A percentile compares a stretch with the other conserved stretches of the same genome.
Evolutionary conservation across 2,329 filamentous ascomycete genomes (phyloP).

Genomic region (Fusarium sp.): DNA sequence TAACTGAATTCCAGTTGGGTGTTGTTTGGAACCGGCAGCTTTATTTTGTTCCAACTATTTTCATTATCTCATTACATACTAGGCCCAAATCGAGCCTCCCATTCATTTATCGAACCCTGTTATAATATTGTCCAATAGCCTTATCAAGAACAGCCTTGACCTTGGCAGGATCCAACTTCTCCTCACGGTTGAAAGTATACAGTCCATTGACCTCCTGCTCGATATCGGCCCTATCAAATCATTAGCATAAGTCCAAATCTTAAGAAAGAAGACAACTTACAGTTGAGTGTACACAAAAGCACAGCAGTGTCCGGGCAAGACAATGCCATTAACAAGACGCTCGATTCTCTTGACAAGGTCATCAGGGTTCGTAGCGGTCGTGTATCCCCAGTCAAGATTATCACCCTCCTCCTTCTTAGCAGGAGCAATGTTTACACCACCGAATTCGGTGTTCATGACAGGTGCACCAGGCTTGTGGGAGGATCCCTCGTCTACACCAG

Average conservation of each 20-base stretch:
- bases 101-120: constrained; percentile 38
- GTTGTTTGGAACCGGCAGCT: neutral
- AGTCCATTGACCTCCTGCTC: constrained; percentile 77
- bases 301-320: constrained; percentile 66
- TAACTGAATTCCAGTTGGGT: fast-evolving
- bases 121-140: constrained; percentile 61
- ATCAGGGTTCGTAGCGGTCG: constrained; percentile 69
- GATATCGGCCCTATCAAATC: constrained; percentile 61
- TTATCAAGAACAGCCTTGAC: constrained; percentile 69
- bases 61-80: neutral
- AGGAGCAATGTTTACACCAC: constrained; percentile 73
- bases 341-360: constrained; percentile 70
- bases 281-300: constrained; percentile 76
- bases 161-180: constrained; percentile 68
- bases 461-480: constrained; percentile 66
- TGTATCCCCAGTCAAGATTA: constrained; percentile 74
- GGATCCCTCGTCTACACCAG: constrained; percentile 59
- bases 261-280: constrained; percentile 53
- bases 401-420: constrained; percentile 53
- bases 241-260: constrained; percentile 20
- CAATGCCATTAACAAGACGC: constrained; percentile 68
- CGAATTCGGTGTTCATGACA: constrained; percentile 75
- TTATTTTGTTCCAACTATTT: neutral
- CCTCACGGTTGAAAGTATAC: constrained; percentile 70
- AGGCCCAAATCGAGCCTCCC: no score